Evolutionary conservation across 2,329 filamentous ascomycete genomes (phyloP).

Genomic region (Epichloe gansuensis): DNA sequence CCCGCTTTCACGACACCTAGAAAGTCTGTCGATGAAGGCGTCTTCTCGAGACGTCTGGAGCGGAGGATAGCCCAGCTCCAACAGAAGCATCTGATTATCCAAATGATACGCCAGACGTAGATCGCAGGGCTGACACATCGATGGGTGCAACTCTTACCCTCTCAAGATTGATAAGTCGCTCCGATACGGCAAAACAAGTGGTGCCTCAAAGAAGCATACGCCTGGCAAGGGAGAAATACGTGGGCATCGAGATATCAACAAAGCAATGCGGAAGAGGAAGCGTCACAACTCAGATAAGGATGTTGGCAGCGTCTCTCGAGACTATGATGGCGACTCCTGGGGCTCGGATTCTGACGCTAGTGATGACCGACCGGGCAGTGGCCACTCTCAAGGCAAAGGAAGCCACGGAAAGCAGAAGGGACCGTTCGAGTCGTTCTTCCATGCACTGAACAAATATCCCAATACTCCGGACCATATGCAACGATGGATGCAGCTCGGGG

Average conservation of each 20-base stretch:
- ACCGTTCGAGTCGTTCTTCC: conserved; percentile 33
- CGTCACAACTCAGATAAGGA: conserved; percentile 39
- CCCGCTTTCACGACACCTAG: conserved; percentile 53
- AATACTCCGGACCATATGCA: conserved; percentile 47
- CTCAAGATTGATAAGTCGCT: conserved; percentile 33
- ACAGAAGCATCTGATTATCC: conserved; percentile 44
- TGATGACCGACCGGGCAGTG: conserved; percentile 10
- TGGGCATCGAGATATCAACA: conserved; percentile 26
- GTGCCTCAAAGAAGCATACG: conserved; percentile 27
- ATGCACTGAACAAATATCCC: conserved; percentile 43
- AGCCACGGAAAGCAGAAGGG: conserved; percentile 13
- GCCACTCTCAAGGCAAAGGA: conserved; percentile 14
- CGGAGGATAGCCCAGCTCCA: conserved; percentile 47
- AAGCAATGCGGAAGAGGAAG: conserved; percentile 39
- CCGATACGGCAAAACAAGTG: conserved; percentile 29
- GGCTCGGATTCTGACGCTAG: conserved; percentile 37
- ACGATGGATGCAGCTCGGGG: conserved; percentile 45
- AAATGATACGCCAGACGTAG: conserved; percentile 39
- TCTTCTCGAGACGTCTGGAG: conserved; percentile 42
- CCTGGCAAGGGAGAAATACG: conserved; percentile 56
- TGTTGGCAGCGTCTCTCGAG: conserved; percentile 35
- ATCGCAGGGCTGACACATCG: conserved; percentile 30
- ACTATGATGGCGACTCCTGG: conserved; percentile 30
- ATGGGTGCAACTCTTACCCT: conserved; percentile 32
- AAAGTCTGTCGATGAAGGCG: conserved; percentile 40